Percentiles rank a stretch among this genome's conserved stretches.
phyloP scores from a whole-genome alignment of 2,329 filamentous ascomycete species.

The Fusarium cicatricum region DNA sequence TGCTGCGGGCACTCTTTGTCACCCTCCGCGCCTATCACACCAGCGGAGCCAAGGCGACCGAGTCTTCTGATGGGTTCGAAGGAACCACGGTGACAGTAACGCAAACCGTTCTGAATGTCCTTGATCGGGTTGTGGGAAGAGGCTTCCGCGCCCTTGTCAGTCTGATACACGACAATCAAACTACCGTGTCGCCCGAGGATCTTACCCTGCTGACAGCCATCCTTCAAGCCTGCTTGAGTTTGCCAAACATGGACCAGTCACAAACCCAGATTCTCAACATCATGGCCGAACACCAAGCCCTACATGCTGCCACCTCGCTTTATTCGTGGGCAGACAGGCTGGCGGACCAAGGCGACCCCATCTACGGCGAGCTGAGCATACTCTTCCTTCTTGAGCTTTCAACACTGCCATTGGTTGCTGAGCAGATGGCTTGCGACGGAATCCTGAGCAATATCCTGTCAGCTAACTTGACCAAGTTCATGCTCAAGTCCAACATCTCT shows the following conservation, averaged over 20 bases:
- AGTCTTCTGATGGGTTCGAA: constrained; percentile 47
- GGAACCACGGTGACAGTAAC: constrained; percentile 55
- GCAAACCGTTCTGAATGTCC: constrained; percentile 77
- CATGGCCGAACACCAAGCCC: constrained; percentile 74
- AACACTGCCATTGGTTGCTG: constrained; percentile 79
- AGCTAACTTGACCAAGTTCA: constrained; percentile 79
- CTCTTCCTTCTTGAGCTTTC: constrained; percentile 90
- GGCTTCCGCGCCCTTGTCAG: constrained; percentile 85
- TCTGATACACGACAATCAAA: constrained; percentile 79
- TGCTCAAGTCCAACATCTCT: constrained; percentile 75
- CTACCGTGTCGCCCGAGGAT: constrained; percentile 73
- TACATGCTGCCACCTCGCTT: constrained; percentile 83
- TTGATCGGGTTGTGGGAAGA: constrained; percentile 79
- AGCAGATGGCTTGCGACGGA: constrained; percentile 88
- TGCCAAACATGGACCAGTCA: constrained; percentile 78
- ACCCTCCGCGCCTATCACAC: constrained; percentile 72
- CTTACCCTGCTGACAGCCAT: constrained; percentile 88
- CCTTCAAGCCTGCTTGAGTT: constrained; percentile 81
- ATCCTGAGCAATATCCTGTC: constrained; percentile 81
- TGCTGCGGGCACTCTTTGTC: constrained; percentile 87
- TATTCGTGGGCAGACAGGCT: constrained; percentile 95
- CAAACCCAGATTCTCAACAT: constrained; percentile 76
- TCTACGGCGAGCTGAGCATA: constrained; percentile 93
- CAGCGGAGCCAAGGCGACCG: constrained; percentile 43
- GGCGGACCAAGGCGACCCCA: constrained; percentile 78